phyloP scores from a whole-genome alignment of 768 basidiomycete species.

The Pleurotus djamor region DNA sequence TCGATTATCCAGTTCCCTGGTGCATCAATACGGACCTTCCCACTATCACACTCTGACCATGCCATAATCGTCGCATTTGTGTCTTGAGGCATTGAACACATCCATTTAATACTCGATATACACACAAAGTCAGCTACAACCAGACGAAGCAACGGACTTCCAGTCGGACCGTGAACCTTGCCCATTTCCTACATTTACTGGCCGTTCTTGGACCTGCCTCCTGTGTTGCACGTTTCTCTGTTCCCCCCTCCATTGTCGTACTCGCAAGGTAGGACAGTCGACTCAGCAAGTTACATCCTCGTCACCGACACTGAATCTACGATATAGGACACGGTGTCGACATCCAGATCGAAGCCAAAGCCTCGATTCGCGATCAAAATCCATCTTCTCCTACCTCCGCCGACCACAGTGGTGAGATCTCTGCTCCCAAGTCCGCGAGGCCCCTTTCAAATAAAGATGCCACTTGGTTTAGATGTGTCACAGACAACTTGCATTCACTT shows the following conservation, averaged over 20 bases:
- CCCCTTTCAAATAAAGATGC: constrained; percentile 15
- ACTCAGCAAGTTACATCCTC: neutral
- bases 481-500: constrained; percentile 52
- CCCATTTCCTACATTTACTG: constrained; percentile 10
- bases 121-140: neutral
- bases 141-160: constrained; percentile 3
- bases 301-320: constrained; percentile 18
- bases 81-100: neutral
- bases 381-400: constrained; percentile 51
- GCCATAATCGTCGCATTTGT: constrained; percentile 10
- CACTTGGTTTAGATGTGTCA: constrained; percentile 53
- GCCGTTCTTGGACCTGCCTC: neutral
- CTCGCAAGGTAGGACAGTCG: neutral
- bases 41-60: constrained; percentile 2
- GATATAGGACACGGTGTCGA: constrained; percentile 22
- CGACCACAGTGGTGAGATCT: constrained; percentile 36
- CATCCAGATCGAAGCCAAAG: constrained; percentile 31
- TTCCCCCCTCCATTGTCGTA: constrained; percentile 1
- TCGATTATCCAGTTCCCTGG: constrained; percentile 8
- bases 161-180: constrained; percentile 18
- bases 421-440: constrained; percentile 20
- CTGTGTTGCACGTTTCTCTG: neutral
- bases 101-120: neutral
- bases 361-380: constrained; percentile 31
- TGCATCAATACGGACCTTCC: neutral